Base-by-base conservation (phyloP, 352 stramenopile species). In the Pythium phragmitis region DNA sequence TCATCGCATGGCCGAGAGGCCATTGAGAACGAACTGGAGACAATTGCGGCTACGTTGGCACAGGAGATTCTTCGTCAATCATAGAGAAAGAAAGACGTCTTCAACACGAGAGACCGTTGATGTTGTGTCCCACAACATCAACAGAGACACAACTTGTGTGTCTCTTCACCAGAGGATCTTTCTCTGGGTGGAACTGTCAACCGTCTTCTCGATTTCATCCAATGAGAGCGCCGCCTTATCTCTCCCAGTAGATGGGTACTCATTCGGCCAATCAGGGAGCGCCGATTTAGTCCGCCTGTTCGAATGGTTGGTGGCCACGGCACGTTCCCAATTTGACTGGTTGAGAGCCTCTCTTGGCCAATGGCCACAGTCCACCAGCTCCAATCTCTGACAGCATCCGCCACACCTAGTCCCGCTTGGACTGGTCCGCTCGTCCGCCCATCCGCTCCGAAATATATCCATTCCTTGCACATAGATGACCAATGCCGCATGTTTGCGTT, bases 1-100 rank as follows among this genome's bases (percentile, higher is more conserved):
- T 53, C 50, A 19, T 12, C 34, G 34, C 34, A 26, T 7, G 56
- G 56, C 5, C 41, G 36, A 51, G 54, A 66, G 30, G 30, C 63
- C 7, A 63, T 89, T n/a, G 76, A 88, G 54, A 60, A 60, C 4
- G 78, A 89, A 39, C 61, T 87, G 1, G 57, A 43, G 4, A 46
- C 12, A 3, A 78, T 88, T 53, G 56, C 43, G 16, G 51, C 43
- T 4, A 14, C 39, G 7, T 36, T 70, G 8, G 19, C 57, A 8
- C 14, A 23, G 16, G n/a, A 60, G 16, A 65, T 69, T 33, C 34
- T 69, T 11, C 19, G 17, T 8, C 6, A 52, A 52, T 58, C 26
- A 30, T 30, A 30, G 26, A 30, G 26, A 30, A 30, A 30, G 17
- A 19, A 0, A 7, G 55, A n/a, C 33, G 41, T 53, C 59, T 69